Evolutionary conservation across 139 green algal genomes (phyloP).

Genomic region (Chlorella sp.): DNA sequence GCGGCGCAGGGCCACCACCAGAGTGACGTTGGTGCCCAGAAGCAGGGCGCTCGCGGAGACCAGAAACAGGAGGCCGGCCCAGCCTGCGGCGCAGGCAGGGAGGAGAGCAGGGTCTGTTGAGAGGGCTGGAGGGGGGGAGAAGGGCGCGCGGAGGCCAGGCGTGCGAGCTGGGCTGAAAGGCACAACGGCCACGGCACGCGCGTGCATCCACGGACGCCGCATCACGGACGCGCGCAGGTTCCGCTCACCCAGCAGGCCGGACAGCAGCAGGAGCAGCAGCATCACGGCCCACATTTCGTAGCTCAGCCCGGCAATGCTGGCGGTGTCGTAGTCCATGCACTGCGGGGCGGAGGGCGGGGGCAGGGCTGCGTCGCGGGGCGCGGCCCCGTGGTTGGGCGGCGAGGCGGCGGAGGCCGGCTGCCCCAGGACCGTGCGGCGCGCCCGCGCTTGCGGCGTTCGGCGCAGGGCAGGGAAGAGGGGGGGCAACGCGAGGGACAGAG

Average conservation of each 20-base stretch:
- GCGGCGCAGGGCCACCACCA: conserved; percentile 16
- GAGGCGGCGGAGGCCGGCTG: too few relatives aligned
- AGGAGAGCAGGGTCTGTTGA: not conserved
- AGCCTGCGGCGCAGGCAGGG: not conserved
- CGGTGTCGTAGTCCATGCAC: not conserved
- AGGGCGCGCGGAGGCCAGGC: not conserved
- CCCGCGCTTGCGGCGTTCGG: not conserved
- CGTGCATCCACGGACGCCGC: not conserved
- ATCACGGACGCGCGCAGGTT: not conserved
- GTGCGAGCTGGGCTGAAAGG: not conserved
- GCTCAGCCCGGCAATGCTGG: not conserved
- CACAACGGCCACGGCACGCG: not conserved
- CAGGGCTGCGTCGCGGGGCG: too few relatives aligned
- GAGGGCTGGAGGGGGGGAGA: not conserved
- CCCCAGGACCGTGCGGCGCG: too few relatives aligned
- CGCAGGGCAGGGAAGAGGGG: too few relatives aligned
- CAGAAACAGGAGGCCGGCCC: not conserved
- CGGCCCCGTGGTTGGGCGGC: not conserved
- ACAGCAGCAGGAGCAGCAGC: not conserved
- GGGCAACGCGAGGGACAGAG: not conserved
- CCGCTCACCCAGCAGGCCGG: not conserved
- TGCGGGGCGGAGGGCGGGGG: not conserved
- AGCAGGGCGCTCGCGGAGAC: not conserved
- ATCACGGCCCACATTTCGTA: not conserved
- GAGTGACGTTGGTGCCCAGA: not conserved